Evolutionary conservation across 805 yeast species (phyloP).

Genomic region (Pichia heedii): DNA sequence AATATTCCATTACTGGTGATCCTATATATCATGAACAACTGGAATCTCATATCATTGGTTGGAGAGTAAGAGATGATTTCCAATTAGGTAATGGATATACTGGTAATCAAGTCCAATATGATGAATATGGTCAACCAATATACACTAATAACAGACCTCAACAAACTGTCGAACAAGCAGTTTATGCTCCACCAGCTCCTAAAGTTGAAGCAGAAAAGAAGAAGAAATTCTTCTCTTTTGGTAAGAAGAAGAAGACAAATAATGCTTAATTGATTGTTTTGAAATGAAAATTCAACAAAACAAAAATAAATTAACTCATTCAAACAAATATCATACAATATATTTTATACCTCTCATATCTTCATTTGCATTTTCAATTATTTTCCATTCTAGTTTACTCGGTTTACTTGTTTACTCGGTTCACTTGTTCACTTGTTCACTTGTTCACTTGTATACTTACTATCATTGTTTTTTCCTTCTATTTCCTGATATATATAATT

Average conservation of each 20-base stretch:
- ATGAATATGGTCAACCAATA: slow-evolving; percentile 31
- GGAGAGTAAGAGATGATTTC: slow-evolving; percentile 79
- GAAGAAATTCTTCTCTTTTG: slow-evolving; percentile 77
- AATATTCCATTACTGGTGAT: slow-evolving; percentile 91
- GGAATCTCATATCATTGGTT: slow-evolving; percentile 72
- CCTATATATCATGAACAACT: slow-evolving; percentile 65
- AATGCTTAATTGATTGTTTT: too few species aligned
- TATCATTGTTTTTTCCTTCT: too few species aligned
- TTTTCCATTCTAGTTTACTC: too few species aligned
- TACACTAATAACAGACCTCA: slow-evolving; percentile 21
- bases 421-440: too few species aligned
- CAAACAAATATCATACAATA: too few species aligned
- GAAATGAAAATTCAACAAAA: too few species aligned
- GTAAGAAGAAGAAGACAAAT: slow-evolving; percentile 21
- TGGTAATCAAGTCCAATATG: slow-evolving; percentile 26
- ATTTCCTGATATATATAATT: too few species aligned
- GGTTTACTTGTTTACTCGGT: too few species aligned
- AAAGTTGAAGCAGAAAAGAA: slow-evolving; percentile 46
- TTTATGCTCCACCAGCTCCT: slow-evolving; percentile 42
- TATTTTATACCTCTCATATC: too few species aligned
- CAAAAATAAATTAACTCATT: too few species aligned
- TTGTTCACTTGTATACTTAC: too few species aligned
- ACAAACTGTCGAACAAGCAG: slow-evolving; percentile 22
- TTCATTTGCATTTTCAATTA: too few species aligned
- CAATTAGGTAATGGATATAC: slow-evolving; percentile 38